Base-by-base conservation (phyloP, 768 basidiomycete species). In the Suillus plorans region DNA sequence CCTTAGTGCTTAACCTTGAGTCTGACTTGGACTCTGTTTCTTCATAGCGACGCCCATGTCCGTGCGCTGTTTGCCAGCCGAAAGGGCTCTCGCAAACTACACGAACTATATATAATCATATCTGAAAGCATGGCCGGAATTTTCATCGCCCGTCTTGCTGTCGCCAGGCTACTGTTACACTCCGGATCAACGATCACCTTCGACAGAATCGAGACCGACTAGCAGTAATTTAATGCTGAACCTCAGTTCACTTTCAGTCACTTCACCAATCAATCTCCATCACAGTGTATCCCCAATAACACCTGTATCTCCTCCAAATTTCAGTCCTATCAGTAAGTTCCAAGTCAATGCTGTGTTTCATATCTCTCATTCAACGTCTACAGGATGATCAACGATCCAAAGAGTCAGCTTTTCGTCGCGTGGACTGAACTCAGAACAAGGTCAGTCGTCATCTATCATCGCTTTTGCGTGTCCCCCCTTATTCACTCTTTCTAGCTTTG, bases 371-470 rank as follows among this genome's bases (percentile, higher is more conserved):
- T 2, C 7, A 28, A 52, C 52, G 53, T 64, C 64, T 53, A 61
- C 70, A 94, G 91, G 73, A 94, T 95, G 91, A 94, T 95, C 77
- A 91, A 84, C 70, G 92, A 94, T 74, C 76, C 90, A 9, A 91
- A 91, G 73, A 89, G 89, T 1, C 83, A 89, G 6, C 86, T 88
- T 69, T 92, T 91, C 73, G 94, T 94, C 69, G 79, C 86, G 1
- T 95, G 92, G 91, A 92, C 91, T 2, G 89, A 92, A 37, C 82
- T 87, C 14, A 91, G 92, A 34, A 88, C 91, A 5, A 49, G 84
- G 84, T 82, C 65, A 36, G 61, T 45, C 41, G n/a, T n/a, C n/a
- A n/a, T n/a, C 49, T 50, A 44, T n/a, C n/a, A 47, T 47, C n/a
- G 5, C 13, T 14, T 50, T n/a, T n/a, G n/a, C n/a, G n/a, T n/a